Evolutionary conservation across 2,329 filamentous ascomycete species (phyloP).

Genomic region (Pseudopyricularia javanii): DNA sequence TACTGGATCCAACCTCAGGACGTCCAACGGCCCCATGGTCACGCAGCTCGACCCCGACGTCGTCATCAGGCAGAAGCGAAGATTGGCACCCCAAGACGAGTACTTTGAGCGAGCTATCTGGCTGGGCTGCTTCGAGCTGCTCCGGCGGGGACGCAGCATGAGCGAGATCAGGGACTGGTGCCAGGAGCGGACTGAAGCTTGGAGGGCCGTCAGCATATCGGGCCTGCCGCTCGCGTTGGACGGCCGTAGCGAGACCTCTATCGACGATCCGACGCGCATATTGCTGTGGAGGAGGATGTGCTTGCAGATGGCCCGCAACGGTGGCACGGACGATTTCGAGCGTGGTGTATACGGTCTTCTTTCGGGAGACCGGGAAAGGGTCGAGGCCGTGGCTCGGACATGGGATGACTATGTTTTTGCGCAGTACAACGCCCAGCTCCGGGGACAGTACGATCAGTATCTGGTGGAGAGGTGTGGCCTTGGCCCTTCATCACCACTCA

Average conservation of each 20-base stretch:
- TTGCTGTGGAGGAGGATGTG: constrained; percentile 71
- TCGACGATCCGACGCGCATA: constrained; percentile 30
- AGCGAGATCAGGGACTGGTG: constrained; percentile 75
- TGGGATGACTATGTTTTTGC: constrained; percentile 23
- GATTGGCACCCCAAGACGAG: constrained; percentile 70
- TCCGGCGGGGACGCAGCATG: constrained; percentile 70
- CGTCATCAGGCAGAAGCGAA: constrained; percentile 61
- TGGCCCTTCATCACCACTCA: constrained; percentile 2
- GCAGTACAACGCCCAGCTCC: constrained; percentile 12
- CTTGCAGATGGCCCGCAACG: constrained; percentile 56
- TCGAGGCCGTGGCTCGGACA: constrained; percentile 46
- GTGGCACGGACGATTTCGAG: constrained; percentile 65
- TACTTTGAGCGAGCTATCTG: constrained; percentile 85
- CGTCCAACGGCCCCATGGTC: constrained; percentile 54
- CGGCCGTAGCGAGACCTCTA: constrained; percentile 22
- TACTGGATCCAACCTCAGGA: constrained; percentile 41
- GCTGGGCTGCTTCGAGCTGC: constrained; percentile 87
- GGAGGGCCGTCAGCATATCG: constrained; percentile 76
- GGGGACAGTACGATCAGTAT: constrained; percentile 12
- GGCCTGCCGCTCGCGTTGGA: constrained; percentile 48
- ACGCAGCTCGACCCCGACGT: constrained; percentile 91
- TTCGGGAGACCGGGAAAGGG: constrained; percentile 70
- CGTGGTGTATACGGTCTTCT: constrained; percentile 82
- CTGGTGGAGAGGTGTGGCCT: constrained; percentile 8
- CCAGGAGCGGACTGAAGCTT: constrained; percentile 70